Base-by-base conservation (phyloP, 2,329 filamentous ascomycete genomes). In the Aspergillus latus region DNA sequence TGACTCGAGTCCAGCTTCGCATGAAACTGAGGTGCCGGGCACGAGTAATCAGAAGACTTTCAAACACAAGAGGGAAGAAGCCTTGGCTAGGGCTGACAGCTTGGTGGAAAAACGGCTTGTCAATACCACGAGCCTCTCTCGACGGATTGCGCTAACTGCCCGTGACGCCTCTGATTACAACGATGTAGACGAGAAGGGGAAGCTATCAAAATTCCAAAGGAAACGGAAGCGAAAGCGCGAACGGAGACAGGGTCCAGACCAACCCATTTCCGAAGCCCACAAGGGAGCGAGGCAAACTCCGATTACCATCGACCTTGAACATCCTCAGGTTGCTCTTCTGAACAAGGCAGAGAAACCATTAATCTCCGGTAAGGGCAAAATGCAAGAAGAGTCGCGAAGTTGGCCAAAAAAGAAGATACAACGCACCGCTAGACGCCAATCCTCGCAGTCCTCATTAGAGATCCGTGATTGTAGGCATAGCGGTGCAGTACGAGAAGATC, bases 51-150 rank as follows among this genome's bases (percentile, higher is more conserved):
- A 60, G 53, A 34, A 62, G 52, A 50, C 28, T 4, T 34, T 49
- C 2, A 49, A 34, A 37, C 52, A 57, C 11, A 49, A 46, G 30
- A 56, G 15, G 16, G 58, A 56, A 21, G 39, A 46, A 15, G 13
- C 21, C 5, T 21, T 42, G 13, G 15, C 16, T 21, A 42, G 39
- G n/a, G 8, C 39, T 15, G 39, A 42, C 8, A 21, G 15, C 8
- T 11, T 42, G n/a, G 39, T 21, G 39, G 16, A 21, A 15, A 21
- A 21, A 21, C n/a, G 7, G 3, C 21, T 21, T 7, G 39, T 6
- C 16, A 21, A 7, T 42, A 8, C 8, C 21, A 15, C 6, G n/a
- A 40, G 11, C 15, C 11, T 40, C 15, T 40, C 32, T 13, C 34
- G 9, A 7, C 16, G 8, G 10, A 15, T 9, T 13, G 8, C 15